phyloP scores from a whole-genome alignment of 345 rosid genomes.

The Dovyalis caffra region DNA sequence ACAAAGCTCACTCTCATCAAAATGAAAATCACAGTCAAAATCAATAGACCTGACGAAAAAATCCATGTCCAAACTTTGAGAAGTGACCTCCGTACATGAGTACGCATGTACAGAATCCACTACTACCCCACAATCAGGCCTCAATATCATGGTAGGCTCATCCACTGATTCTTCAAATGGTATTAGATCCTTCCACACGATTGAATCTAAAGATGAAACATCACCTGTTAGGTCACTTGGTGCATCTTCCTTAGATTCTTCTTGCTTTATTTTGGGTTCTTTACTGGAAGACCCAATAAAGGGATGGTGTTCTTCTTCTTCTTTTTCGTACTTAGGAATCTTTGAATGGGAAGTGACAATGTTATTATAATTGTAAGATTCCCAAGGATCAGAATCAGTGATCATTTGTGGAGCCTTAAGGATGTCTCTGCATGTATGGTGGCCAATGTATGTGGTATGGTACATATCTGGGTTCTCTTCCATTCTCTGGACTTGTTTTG shows the following conservation, averaged over 20 bases:
- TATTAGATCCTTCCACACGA: slow-evolving; percentile 32
- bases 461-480: slow-evolving; percentile 48
- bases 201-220: slow-evolving; percentile 14
- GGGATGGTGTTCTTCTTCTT: too few relatives aligned
- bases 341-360: not conserved
- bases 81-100: not conserved
- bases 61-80: slow-evolving; percentile 1
- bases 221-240: slow-evolving; percentile 12
- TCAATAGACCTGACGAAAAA: not conserved
- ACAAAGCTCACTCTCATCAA: slow-evolving; percentile 15
- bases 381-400: slow-evolving; percentile 16
- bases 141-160: slow-evolving; percentile 6
- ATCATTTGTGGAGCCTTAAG: slow-evolving; percentile 18
- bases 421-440: slow-evolving; percentile 54
- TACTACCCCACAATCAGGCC: not conserved
- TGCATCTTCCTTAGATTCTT: slow-evolving; percentile 22
- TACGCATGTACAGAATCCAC: not conserved
- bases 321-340: not conserved
- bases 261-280: slow-evolving; percentile 26
- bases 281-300: too few relatives aligned
- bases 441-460: slow-evolving; percentile 52
- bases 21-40: slow-evolving; percentile 14
- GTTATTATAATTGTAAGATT: not conserved
- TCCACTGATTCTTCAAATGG: slow-evolving; percentile 5
- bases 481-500: slow-evolving; percentile 72